These are phyloP conservation scores for Solanum chiquidenum DNA, from an alignment of 257 asterid genomes.

Conservation along the genomic window DNA sequence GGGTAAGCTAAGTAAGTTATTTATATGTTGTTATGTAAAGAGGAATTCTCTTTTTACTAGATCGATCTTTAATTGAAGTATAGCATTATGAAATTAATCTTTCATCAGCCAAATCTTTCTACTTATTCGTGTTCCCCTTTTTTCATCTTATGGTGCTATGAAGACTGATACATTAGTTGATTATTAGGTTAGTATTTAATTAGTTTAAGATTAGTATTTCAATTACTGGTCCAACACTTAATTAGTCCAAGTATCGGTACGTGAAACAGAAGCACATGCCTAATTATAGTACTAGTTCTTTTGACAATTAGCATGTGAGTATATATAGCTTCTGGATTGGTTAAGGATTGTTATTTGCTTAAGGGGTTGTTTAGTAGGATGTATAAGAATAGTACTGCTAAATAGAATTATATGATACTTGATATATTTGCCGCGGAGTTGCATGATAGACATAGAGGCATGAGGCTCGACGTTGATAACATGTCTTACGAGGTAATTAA, in stretches of 20 bases:
- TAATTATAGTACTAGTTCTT: neutral
- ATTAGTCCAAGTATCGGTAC: neutral
- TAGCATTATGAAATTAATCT: too few relatives aligned
- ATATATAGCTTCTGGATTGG: neutral
- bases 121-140: neutral
- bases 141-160: neutral
- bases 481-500: constrained; percentile 81
- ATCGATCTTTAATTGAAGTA: too few relatives aligned
- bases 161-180: neutral
- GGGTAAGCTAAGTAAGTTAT: too few relatives aligned
- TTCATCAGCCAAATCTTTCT: neutral
- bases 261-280: neutral
- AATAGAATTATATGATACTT: constrained; percentile 51
- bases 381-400: neutral
- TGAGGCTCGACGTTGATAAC: constrained; percentile 89
- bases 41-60: too few relatives aligned
- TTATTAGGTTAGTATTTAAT: neutral
- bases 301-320: neutral
- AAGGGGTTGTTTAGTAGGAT: neutral
- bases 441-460: constrained; percentile 76
- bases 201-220: neutral
- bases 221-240: neutral
- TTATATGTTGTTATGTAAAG: too few relatives aligned
- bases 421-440: constrained; percentile 60
- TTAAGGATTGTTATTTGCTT: neutral